Evolutionary conservation across 192 early-diverging fungal species (phyloP), one percentile per base, ranked within the genome.

Genomic region (Podochytrium sp.): DNA sequence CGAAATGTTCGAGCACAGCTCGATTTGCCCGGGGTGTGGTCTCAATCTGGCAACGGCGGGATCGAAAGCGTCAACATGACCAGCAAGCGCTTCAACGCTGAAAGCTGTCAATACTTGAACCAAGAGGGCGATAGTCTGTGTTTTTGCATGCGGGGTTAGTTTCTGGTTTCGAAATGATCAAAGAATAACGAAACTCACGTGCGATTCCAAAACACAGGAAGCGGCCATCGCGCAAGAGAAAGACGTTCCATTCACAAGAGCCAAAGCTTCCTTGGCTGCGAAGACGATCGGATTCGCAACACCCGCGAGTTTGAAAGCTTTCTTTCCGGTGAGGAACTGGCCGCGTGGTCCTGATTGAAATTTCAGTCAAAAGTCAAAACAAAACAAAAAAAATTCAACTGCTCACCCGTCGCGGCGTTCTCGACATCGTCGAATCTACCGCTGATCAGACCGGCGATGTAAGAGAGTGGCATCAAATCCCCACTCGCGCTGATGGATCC

Each of bases 41-140:
- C 62, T 16, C 12, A 37, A 49, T 20, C 29, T 12, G 37, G 29
- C 55, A 30, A 65, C 62, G 50, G 29, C 62, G 25, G 62, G 62
- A 39, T 65, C 62, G 29, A 65, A 65, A 20, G 62, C 62, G 37
- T 65, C 62, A 18, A 65, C 50, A 65, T 65, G 34, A 23, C 62
- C 62, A 14, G 62, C 62, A 25, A 65, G 62, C 12, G 37, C 50
- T 37, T 65, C 62, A 2, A 39, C 35, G 62, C 62, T 65, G 35
- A 65, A 65, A 37, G 62, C 62, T 14, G 62, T 65, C 20, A 37
- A 14, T 27, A 53, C 12, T 53, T 65, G 63, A 25, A 55, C 20
- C 0, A 65, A 33, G 23, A 65, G 63, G 1, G 32, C 14, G 50
- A 65, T 18, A 37, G 63, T 27, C 27, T 20, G 20, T 57, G 55